These are phyloP conservation scores for Fusarium nanum DNA, from an alignment of 2,329 filamentous ascomycete species.

Conservation along the genomic window DNA sequence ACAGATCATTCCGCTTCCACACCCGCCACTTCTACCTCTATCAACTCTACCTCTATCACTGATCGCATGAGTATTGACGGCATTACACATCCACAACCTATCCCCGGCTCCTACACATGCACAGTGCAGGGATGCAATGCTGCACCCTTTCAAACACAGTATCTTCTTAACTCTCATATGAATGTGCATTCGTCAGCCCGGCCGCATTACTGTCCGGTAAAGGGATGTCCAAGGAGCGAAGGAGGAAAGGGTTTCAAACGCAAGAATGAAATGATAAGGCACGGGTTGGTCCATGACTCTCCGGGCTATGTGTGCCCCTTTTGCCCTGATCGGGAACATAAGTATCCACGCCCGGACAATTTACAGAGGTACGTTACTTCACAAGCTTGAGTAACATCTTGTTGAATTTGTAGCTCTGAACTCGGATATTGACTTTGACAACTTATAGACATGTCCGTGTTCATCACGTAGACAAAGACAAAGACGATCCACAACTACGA, in stretches of 20 bases:
- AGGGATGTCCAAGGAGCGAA: constrained; percentile 70
- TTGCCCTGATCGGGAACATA: constrained; percentile 92
- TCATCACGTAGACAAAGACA: constrained; percentile 89
- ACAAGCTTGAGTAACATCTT: background rate
- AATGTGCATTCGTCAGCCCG: constrained; percentile 75
- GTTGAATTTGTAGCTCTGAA: background rate
- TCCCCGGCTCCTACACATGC: constrained; percentile 69
- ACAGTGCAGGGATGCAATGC: constrained; percentile 73
- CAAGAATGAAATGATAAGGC: constrained; percentile 79
- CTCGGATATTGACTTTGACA: constrained; percentile 16
- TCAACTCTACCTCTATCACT: constrained; percentile 50
- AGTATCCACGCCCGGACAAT: constrained; percentile 95
- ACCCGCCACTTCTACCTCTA: constrained; percentile 51
- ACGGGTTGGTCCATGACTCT: constrained; percentile 90
- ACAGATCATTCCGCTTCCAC: constrained; percentile 59
- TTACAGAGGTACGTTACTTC: constrained; percentile 77
- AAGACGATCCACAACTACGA: constrained; percentile 83
- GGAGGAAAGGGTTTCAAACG: constrained; percentile 76
- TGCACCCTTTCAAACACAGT: constrained; percentile 79
- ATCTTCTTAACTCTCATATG: constrained; percentile 82
- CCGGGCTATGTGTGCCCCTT: constrained; percentile 97
- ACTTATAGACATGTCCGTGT: constrained; percentile 83
- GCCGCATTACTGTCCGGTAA: constrained; percentile 74
- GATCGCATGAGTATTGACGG: constrained; percentile 70
- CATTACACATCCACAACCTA: constrained; percentile 63